A percentile compares a stretch with the other conserved stretches of the same genome.
phyloP scores from a whole-genome alignment of 768 basidiomycete genomes.

The Tricholoma sp. region DNA sequence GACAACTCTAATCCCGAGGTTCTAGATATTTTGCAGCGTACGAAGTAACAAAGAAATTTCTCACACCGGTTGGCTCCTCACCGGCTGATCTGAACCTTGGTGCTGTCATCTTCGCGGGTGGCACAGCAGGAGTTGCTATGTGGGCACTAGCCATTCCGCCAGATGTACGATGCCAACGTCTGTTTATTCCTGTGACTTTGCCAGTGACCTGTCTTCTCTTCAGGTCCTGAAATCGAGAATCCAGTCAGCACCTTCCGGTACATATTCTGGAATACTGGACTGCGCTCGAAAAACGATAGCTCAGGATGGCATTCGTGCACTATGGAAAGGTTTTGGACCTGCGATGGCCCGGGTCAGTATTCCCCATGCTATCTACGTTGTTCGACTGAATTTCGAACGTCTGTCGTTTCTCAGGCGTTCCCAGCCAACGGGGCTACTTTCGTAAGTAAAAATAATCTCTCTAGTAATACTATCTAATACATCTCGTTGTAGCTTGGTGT shows the following conservation, averaged over 20 bases:
- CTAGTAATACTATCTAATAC: slow-evolving; percentile 3
- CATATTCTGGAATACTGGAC: slow-evolving; percentile 93
- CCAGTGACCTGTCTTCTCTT: not conserved
- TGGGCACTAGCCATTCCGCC: slow-evolving; percentile 97
- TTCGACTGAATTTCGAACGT: not conserved
- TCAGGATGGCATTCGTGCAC: slow-evolving; percentile 75
- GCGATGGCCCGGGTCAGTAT: slow-evolving; percentile 86
- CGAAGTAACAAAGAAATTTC: slow-evolving; percentile 83
- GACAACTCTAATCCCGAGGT: slow-evolving; percentile 5
- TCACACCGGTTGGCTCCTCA: slow-evolving; percentile 80
- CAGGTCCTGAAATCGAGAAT: slow-evolving; percentile 95
- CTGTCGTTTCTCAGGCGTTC: slow-evolving; percentile 59
- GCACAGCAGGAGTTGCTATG: slow-evolving; percentile 95
- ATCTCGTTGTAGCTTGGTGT: slow-evolving; percentile 70
- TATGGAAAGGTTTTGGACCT: slow-evolving; percentile 98
- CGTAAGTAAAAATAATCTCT: slow-evolving; percentile 41
- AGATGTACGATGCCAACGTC: slow-evolving; percentile 53
- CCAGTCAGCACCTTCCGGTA: slow-evolving; percentile 95
- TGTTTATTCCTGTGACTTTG: not conserved
- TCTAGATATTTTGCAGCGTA: slow-evolving; percentile 94
- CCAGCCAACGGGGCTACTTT: slow-evolving; percentile 96
- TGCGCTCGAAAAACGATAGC: slow-evolving; percentile 91
- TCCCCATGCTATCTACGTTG: not conserved
- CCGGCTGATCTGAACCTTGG: slow-evolving; percentile 78
- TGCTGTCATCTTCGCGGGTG: slow-evolving; percentile 87